Percentiles rank a stretch among this genome's conserved stretches.
Conservation (phyloP, 2,329 filamentous ascomycete species). For the Macrophomina pseudophaseolina region DNA sequence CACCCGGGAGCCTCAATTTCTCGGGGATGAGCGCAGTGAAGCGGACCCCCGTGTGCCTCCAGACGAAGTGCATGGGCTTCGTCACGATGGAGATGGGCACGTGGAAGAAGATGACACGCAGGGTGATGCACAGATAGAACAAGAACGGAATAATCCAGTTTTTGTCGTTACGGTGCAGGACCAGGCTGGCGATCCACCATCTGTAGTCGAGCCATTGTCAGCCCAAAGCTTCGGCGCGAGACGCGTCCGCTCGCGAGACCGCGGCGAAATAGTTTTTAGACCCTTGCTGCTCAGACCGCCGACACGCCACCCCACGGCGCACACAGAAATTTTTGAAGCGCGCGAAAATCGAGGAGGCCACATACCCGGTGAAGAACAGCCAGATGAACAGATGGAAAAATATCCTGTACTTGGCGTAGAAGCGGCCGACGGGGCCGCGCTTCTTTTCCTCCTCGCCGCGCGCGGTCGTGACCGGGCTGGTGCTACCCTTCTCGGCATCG, state of each 20-base stretch:
- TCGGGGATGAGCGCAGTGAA: conserved; percentile 68
- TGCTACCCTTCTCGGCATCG: conserved; percentile 50
- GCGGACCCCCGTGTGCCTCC: conserved; percentile 67
- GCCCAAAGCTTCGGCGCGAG: conserved; percentile 4
- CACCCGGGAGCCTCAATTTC: conserved; percentile 66
- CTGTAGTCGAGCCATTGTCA: conserved; percentile 35
- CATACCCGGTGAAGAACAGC: conserved; percentile 60
- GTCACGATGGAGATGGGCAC: conserved; percentile 71
- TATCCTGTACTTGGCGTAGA: conserved; percentile 55
- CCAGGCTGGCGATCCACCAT: conserved; percentile 79
- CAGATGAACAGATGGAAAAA: conserved; percentile 49
- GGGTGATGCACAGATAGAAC: conserved; percentile 74
- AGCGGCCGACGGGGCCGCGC: conserved; percentile 39
- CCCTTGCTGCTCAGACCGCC: neutral
- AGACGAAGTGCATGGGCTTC: conserved; percentile 68
- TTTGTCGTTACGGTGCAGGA: conserved; percentile 72
- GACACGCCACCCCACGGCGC: conserved; percentile 26
- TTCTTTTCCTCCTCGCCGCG: conserved; percentile 35
- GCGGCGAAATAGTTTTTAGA: conserved; percentile 10
- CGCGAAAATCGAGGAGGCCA: conserved; percentile 26
- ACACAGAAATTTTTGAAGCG: neutral
- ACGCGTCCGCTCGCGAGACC: conserved; percentile 16
- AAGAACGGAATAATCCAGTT: conserved; percentile 88
- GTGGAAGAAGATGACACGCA: conserved; percentile 77
- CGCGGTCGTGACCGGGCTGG: conserved; percentile 39